A percentile compares a stretch with the other conserved stretches of the same genome.
phyloP scores from a whole-genome alignment of 202 grass and related monocot species.

The Setaria viridis region DNA sequence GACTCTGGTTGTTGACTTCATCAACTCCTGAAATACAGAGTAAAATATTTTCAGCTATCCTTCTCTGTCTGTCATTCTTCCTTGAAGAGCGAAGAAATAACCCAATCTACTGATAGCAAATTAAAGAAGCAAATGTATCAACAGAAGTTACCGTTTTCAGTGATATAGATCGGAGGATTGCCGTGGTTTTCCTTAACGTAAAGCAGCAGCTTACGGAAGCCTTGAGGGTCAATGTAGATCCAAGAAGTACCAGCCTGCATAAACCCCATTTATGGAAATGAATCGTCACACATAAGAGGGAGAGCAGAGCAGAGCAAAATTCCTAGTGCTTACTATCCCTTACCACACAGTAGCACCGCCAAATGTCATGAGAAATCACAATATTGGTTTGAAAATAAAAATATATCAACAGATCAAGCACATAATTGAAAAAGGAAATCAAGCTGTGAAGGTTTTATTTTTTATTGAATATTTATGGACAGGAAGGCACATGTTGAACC shows the following conservation, averaged over 20 bases:
- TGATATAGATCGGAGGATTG: slow-evolving; percentile 67
- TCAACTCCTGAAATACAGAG: background rate
- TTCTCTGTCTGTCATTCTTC: background rate
- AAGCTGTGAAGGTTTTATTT: background rate
- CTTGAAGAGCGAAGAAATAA: background rate
- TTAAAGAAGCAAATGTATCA: background rate
- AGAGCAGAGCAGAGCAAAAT: too few species aligned
- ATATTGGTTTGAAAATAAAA: too few species aligned
- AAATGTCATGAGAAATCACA: too few species aligned
- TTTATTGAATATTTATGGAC: background rate
- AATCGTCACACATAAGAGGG: background rate
- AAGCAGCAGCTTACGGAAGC: slow-evolving; percentile 60
- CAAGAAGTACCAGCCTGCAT: slow-evolving; percentile 54
- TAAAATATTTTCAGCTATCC: background rate
- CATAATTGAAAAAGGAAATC: background rate
- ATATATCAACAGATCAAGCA: too few species aligned
- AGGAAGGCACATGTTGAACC: background rate
- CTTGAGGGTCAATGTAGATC: slow-evolving; percentile 45
- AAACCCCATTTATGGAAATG: background rate
- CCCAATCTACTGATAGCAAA: background rate
- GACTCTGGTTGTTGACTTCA: too few species aligned
- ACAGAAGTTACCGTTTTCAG: slow-evolving; percentile 64
- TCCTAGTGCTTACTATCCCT: too few species aligned
- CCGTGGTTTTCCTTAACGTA: slow-evolving; percentile 65
- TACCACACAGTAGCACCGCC: too few species aligned